Percentiles rank a stretch among this genome's conserved stretches.
Evolutionary conservation across 768 basidiomycete species (phyloP).

Genomic region (Pulveroboletus sp.): DNA sequence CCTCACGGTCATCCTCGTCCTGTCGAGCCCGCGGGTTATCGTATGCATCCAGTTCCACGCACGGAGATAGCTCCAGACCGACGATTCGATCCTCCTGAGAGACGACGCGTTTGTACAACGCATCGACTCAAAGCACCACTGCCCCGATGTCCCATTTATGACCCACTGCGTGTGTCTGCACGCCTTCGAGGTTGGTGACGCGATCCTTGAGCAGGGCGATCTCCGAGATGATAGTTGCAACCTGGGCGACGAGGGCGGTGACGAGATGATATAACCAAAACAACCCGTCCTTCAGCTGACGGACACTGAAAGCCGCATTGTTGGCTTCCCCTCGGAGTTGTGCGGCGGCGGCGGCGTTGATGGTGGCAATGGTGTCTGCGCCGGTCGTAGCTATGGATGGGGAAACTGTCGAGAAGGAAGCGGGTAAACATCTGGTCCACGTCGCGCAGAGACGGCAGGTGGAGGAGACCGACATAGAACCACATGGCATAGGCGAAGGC

Average conservation of each 20-base stretch:
- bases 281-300: too few relatives aligned
- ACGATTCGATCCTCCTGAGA: conserved; percentile 14
- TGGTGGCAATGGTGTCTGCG: too few relatives aligned
- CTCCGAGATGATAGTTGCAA: conserved; percentile 5
- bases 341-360: too few relatives aligned
- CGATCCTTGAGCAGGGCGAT: conserved; percentile 20
- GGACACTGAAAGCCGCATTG: too few relatives aligned
- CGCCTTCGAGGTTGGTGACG: conserved; percentile 13
- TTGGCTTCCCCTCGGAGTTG: too few relatives aligned
- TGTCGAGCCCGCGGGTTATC: conserved; percentile 1
- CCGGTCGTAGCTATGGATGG: too few relatives aligned
- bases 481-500: too few relatives aligned
- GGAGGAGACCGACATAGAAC: too few relatives aligned
- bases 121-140: conserved; percentile 7
- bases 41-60: neutral
- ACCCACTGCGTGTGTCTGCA: too few relatives aligned
- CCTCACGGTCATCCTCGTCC: conserved; percentile 7
- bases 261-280: conserved; percentile 7
- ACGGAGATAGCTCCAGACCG: conserved; percentile 8
- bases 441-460: too few relatives aligned
- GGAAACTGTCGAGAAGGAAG: too few relatives aligned
- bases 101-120: conserved; percentile 7
- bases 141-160: neutral
- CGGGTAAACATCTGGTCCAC: too few relatives aligned
- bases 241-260: conserved; percentile 1